phyloP scores from a whole-genome alignment of 345 rosid species.

The Erysimum cheiranthoides region DNA sequence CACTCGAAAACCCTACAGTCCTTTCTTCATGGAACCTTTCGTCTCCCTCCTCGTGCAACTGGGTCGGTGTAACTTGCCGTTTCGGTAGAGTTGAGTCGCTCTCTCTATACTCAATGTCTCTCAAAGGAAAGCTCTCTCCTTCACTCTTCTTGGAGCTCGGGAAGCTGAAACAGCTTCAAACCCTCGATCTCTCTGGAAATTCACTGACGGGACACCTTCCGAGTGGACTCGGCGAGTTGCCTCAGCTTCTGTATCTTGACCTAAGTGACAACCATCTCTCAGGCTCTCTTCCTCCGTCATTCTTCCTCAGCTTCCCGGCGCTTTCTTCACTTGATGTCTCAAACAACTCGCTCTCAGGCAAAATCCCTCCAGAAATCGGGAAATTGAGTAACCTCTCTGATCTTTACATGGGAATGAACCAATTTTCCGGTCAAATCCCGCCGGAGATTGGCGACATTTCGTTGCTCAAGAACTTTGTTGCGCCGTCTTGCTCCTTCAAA shows the following conservation, averaged over 20 bases:
- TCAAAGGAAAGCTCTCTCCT: slow-evolving; percentile 51
- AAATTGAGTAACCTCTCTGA: slow-evolving; percentile 59
- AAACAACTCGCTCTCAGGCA: slow-evolving; percentile 71
- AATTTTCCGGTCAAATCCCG: slow-evolving; percentile 71
- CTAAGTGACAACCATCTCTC: slow-evolving; percentile 62
- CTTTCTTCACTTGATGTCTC: slow-evolving; percentile 70
- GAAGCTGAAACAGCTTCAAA: slow-evolving; percentile 49
- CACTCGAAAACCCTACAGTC: slow-evolving; percentile 50
- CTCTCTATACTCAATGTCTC: slow-evolving; percentile 48
- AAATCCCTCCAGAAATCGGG: slow-evolving; percentile 66
- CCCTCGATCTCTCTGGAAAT: slow-evolving; percentile 70
- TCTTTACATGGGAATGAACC: slow-evolving; percentile 73
- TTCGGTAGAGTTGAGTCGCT: slow-evolving; percentile 58
- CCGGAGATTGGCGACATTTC: slow-evolving; percentile 70
- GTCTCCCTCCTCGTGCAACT: slow-evolving; percentile 56
- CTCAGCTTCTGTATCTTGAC: slow-evolving; percentile 62
- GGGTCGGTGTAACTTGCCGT: slow-evolving; percentile 76
- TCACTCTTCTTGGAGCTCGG: slow-evolving; percentile 74
- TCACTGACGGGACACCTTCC: slow-evolving; percentile 62
- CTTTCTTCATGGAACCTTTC: slow-evolving; percentile 74
- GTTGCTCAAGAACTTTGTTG: slow-evolving; percentile 55
- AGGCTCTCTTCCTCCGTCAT: slow-evolving; percentile 57
- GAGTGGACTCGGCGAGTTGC: slow-evolving; percentile 52
- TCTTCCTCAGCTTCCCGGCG: slow-evolving; percentile 55
- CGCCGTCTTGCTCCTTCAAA: slow-evolving; percentile 61